These are phyloP conservation scores for Globisporangium lucens DNA, from an alignment of 352 stramenopile species.

Conservation along the genomic window DNA sequence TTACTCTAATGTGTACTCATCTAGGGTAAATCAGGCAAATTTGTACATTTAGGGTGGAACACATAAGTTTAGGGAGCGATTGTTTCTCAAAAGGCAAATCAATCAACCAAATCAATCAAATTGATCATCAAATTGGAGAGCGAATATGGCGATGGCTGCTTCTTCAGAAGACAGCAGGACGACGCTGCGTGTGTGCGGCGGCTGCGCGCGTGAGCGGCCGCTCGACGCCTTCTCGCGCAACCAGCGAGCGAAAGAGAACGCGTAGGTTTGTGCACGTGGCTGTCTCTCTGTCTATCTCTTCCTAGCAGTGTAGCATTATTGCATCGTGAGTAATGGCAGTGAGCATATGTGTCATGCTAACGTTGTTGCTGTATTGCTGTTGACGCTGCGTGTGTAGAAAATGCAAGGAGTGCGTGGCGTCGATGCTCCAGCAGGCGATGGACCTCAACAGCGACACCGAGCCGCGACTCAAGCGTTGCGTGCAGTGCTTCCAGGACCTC, in stretches of 20 bases:
- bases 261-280: conserved; percentile 33
- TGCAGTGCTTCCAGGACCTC: conserved; percentile 77
- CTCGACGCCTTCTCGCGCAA: conserved; percentile 38
- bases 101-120: background rate
- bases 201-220: conserved; percentile 25
- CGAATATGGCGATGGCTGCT: background rate
- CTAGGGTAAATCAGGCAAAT: background rate
- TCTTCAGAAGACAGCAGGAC: background rate
- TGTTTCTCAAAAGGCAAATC: background rate
- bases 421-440: conserved; percentile 19
- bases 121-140: background rate
- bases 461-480: conserved; percentile 51
- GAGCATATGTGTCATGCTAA: background rate
- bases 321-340: background rate
- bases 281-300: background rate
- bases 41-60: background rate
- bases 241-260: conserved; percentile 38
- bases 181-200: conserved; percentile 4
- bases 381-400: conserved; percentile 27
- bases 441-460: conserved; percentile 20
- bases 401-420: conserved; percentile 51
- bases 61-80: background rate
- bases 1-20: background rate
- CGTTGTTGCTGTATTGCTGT: background rate
- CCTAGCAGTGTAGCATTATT: background rate